Evolutionary conservation across 2,329 filamentous ascomycete species (phyloP).

Genomic region (Ploettnerulaceae sp.): DNA sequence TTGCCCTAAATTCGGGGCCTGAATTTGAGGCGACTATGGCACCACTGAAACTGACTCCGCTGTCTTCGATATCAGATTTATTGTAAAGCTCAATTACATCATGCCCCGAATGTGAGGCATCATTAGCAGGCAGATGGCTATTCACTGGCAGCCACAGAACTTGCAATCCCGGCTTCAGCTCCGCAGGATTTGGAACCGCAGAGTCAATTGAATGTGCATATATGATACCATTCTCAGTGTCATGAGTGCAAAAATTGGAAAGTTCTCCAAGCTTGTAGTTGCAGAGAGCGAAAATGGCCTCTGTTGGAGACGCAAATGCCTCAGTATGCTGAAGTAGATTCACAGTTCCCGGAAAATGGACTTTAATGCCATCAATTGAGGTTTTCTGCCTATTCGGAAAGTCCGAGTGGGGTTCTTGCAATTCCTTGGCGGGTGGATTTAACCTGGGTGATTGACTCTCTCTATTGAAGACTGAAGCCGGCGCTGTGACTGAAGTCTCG

Average conservation of each 20-base stretch:
- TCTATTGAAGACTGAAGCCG: neutral
- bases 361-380: neutral
- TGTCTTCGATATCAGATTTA: too few relatives aligned
- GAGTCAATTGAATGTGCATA: slow-evolving; percentile 12
- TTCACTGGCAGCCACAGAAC: neutral
- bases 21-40: too few relatives aligned
- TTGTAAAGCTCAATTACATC: neutral
- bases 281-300: slow-evolving; percentile 20
- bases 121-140: neutral
- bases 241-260: slow-evolving; percentile 20
- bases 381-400: neutral
- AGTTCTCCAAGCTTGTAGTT: slow-evolving; percentile 19
- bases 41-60: too few relatives aligned
- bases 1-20: too few relatives aligned
- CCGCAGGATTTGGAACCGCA: slow-evolving; percentile 11
- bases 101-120: neutral
- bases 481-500: neutral
- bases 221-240: slow-evolving; percentile 8
- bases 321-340: slow-evolving; percentile 7
- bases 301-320: slow-evolving; percentile 12
- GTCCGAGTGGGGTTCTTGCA: neutral
- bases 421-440: too few relatives aligned
- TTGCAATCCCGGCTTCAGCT: slow-evolving; percentile 5
- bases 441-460: too few relatives aligned
- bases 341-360: slow-evolving; percentile 20